Conservation (phyloP, 2,329 filamentous ascomycete species). For the Alternaria arborescens region DNA sequence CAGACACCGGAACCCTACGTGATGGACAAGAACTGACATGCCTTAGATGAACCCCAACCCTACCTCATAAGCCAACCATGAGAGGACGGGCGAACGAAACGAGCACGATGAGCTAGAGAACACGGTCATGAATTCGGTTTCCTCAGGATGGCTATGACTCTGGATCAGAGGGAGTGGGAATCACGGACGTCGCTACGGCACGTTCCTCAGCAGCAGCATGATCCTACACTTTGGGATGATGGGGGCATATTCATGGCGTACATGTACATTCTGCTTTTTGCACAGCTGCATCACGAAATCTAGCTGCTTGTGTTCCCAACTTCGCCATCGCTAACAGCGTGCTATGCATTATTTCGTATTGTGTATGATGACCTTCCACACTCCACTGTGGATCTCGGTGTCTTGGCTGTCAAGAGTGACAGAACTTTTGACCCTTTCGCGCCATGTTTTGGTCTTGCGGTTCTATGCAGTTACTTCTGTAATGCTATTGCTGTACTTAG, state of each 20-base stretch:
- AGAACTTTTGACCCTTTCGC: not conserved
- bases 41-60: conserved; percentile 87
- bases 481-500: not conserved
- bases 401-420: not conserved
- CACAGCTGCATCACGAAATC: conserved; percentile 45
- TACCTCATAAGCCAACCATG: conserved; percentile 64
- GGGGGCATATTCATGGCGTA: conserved; percentile 53
- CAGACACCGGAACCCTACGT: conserved; percentile 19
- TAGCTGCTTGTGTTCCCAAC: conserved; percentile 39
- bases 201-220: conserved; percentile 40
- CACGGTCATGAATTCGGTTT: conserved; percentile 49
- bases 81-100: conserved; percentile 35
- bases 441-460: not conserved
- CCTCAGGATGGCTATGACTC: conserved; percentile 50
- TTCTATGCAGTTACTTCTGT: too few relatives aligned
- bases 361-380: not conserved
- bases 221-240: conserved; percentile 50
- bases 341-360: not conserved
- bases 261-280: conserved; percentile 49
- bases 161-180: conserved; percentile 51
- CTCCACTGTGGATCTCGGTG: not conserved
- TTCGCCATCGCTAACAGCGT: not conserved
- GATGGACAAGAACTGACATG: conserved; percentile 19
- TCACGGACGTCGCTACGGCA: conserved; percentile 41
- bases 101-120: conserved; percentile 46